Evolutionary conservation across 2,329 filamentous ascomycete genomes (phyloP), one percentile per base, ranked within the genome.

Genomic region (Karstenula rhodostoma): DNA sequence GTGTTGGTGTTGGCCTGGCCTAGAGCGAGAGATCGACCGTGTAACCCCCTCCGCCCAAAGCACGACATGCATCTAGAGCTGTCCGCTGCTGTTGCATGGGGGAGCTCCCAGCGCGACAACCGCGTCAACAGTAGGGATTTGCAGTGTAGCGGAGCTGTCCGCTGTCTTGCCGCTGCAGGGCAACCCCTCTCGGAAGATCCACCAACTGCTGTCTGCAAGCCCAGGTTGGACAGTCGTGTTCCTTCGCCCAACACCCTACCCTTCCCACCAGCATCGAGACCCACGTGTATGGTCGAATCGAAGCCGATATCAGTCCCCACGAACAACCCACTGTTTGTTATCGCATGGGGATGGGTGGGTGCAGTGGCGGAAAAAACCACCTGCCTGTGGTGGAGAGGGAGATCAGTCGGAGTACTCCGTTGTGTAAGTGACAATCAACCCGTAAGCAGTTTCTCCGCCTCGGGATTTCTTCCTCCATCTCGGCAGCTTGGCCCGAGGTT

Each of bases 1-100:
- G 52, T 55, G 29, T 55, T 55, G 52, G 40, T 55, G 52, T 55
- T 46, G 52, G 52, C 29, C 52, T 46, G 52, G 52, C 29, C 52
- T 46, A 42, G 52, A 46, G 52, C 42, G 22, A 46, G n/a, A 55
- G 40, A 35, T 55, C 37, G 25, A 44, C 40, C 17, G 10, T 12
- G 7, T 53, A n/a, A n/a, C n/a, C 23, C 23, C 25, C 5, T 55
- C 19, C 17, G 32, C 25, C 9, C 23, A 37, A 22, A 33, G 37
- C 35, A 35, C 27, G 27, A 32, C 46, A 49, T 51, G 32, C 48
- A 51, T 53, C 35, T 29, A 40, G 48, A 40, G 48, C 42, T 42
- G 35, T 10, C 29, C 29, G 29, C 29, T 32, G 42, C 32, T 43
- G 35, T 43, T 23, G 50, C 35, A 43, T 51, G 47, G 47, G 12